Base-by-base conservation (phyloP, 169 alveolate genomes). In the Plasmodium blacklocki region DNA sequence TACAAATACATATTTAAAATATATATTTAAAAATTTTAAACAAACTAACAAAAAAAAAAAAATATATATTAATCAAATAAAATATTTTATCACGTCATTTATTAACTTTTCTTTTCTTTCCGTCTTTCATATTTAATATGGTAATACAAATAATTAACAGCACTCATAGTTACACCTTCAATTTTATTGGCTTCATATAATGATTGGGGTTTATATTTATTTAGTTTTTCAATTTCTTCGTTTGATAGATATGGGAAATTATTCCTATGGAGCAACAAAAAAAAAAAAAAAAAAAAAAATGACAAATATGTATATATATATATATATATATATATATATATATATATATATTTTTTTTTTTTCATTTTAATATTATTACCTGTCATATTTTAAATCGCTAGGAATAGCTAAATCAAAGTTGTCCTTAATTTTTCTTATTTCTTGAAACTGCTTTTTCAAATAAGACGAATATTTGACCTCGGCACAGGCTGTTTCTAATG, bases 221-320 rank as follows among this genome's bases (percentile, higher is more conserved):
- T 62, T 43, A 95, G 73, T 64, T 94, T 86, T 63, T 95, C 96
- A 60, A 94, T 88, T 93, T 95, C 97, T 85, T 95, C 97, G 63
- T 78, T 73, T 23, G 96, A 94, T 85, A 94, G 45, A 39, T 80
- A 80, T 45, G 90, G 90, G 43, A 80, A 80, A 49, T 66, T 80
- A 7, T 52, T 19, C 83, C 90, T 80, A 54, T 21, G 23, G 64
- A 11, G 15, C 23, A 12, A 59, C 0, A 14, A 19, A 58, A 18
- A 12, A n/a, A 3, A 26, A 64, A 2, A 14, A n/a, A 14, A 7
- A 18, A 14, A 32, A 45, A 14, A 56, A 12, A 26, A 26, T 23
- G 8, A 23, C 50, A 43, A 43, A 29, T 29, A 4, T 45, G 45
- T 59, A 56, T n/a, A 59, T 9, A 23, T n/a, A 12, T 54, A 14